These are phyloP conservation scores for Saccharum hybrid DNA, from an alignment of 202 grass and related monocot species.

Conservation along the genomic window DNA sequence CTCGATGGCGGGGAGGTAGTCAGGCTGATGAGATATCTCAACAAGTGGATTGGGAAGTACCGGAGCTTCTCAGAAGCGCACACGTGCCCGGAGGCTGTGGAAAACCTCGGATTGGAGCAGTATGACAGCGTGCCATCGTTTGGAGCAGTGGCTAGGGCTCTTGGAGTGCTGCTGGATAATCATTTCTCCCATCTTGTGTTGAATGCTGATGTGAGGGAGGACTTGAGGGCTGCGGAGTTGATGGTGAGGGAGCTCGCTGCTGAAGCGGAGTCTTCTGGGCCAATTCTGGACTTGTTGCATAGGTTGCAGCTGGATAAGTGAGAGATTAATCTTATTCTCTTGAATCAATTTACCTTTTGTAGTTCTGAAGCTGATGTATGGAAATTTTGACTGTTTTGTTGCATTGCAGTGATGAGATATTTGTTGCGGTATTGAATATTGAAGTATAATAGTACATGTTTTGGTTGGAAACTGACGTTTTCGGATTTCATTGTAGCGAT, in stretches of 20 bases:
- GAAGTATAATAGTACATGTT: background rate
- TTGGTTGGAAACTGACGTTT: background rate
- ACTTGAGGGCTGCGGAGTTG: conserved; percentile 45
- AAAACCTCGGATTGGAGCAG: conserved; percentile 49
- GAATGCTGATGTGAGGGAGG: conserved; percentile 62
- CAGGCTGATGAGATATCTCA: conserved; percentile 61
- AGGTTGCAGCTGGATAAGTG: conserved; percentile 52
- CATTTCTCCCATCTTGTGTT: conserved; percentile 84
- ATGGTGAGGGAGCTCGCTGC: conserved; percentile 49
- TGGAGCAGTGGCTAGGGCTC: conserved; percentile 44
- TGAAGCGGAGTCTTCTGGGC: conserved; percentile 57
- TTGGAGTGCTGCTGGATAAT: conserved; percentile 71
- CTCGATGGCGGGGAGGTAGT: conserved; percentile 76
- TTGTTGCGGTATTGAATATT: background rate
- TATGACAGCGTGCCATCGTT: conserved; percentile 70
- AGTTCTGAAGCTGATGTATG: background rate
- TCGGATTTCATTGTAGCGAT: background rate
- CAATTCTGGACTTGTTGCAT: conserved; percentile 53
- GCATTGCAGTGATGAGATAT: conserved; percentile 18
- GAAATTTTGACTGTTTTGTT: conserved; percentile 31
- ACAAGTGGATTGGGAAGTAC: conserved; percentile 84
- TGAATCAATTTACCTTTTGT: conserved; percentile 29
- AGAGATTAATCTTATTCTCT: background rate
- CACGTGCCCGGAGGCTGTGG: conserved; percentile 21
- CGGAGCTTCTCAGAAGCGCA: conserved; percentile 52